These are phyloP conservation scores for Cyclospora cayetanensis DNA, from an alignment of 169 alveolate genomes.

Conservation along the genomic window DNA sequence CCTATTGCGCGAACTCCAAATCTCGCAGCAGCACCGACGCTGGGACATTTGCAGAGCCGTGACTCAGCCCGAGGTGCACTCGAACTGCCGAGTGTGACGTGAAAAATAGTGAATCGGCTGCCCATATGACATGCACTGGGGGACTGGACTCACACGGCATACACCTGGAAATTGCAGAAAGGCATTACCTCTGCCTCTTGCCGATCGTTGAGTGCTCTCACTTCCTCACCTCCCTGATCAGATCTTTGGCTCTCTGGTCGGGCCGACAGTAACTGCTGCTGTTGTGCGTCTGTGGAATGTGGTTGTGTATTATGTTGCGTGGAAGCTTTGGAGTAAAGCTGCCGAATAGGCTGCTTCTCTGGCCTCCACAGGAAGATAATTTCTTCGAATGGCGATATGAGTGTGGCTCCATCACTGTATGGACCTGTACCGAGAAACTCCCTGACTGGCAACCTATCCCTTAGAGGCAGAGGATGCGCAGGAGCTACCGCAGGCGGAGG, in stretches of 20 bases:
- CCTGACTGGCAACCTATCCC: constrained; percentile 75
- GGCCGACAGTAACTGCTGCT: constrained; percentile 30
- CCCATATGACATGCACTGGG: constrained; percentile 24
- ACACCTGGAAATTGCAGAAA: constrained; percentile 59
- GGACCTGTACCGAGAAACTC: constrained; percentile 88
- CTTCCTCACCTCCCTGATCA: constrained; percentile 50
- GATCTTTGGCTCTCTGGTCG: constrained; percentile 27
- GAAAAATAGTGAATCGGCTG: too few species aligned
- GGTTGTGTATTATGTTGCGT: constrained; percentile 7
- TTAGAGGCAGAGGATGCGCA: constrained; percentile 58
- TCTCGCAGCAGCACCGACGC: neutral
- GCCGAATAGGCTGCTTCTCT: constrained; percentile 78
- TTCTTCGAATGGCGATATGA: constrained; percentile 84
- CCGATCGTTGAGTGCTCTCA: constrained; percentile 44
- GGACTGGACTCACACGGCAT: constrained; percentile 48
- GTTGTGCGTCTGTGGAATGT: neutral
- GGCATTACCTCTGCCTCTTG: constrained; percentile 60
- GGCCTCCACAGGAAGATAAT: constrained; percentile 86
- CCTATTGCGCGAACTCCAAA: neutral
- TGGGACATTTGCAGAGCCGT: constrained; percentile 5
- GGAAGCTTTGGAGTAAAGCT: constrained; percentile 64
- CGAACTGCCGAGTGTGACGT: neutral
- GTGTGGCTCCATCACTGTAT: constrained; percentile 88
- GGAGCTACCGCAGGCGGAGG: constrained; percentile 35
- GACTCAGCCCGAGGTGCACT: constrained; percentile 25